A percentile compares a stretch with the other conserved stretches of the same genome.
Evolutionary conservation across 225 moss, liverwort and hornwort genomes (phyloP).

Genomic region (Bryoerythrophyllum caledonicum): DNA sequence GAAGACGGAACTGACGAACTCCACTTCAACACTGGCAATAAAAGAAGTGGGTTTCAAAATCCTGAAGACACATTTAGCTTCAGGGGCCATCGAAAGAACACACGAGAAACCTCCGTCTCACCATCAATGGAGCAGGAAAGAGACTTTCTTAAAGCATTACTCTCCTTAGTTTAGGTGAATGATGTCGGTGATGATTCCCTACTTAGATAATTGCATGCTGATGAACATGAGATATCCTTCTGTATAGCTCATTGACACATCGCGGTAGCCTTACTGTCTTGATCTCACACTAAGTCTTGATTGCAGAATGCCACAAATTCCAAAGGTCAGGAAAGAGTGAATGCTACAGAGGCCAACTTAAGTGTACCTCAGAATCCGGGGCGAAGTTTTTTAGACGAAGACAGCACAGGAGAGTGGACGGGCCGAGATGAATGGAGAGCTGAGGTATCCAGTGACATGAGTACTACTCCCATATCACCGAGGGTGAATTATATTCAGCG

Average conservation of each 20-base stretch:
- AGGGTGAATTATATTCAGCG: slow-evolving; percentile 29
- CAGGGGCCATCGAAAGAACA: slow-evolving; percentile 37
- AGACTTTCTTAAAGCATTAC: slow-evolving; percentile 1
- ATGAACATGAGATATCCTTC: background rate
- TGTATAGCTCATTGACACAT: background rate
- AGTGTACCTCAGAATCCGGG: slow-evolving; percentile 24
- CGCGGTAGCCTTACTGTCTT: slow-evolving; percentile 2
- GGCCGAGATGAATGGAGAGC: slow-evolving; percentile 43
- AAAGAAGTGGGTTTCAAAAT: slow-evolving; percentile 43
- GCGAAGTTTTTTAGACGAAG: slow-evolving; percentile 32
- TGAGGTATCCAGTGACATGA: slow-evolving; percentile 64
- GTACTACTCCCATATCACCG: slow-evolving; percentile 51
- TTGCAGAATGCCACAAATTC: slow-evolving; percentile 38
- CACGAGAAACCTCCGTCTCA: slow-evolving; percentile 21
- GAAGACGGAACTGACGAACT: slow-evolving; percentile 35
- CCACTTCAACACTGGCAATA: slow-evolving; percentile 28
- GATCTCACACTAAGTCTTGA: slow-evolving; percentile 13
- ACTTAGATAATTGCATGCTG: background rate
- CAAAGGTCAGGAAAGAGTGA: slow-evolving; percentile 23
- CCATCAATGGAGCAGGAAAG: slow-evolving; percentile 34
- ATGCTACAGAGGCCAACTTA: slow-evolving; percentile 29
- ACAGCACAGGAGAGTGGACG: slow-evolving; percentile 26
- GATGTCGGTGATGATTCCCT: slow-evolving; percentile 14
- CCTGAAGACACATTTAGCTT: slow-evolving; percentile 64
- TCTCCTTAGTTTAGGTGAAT: background rate